Evolutionary conservation across 2,329 filamentous ascomycete genomes (phyloP).

Genomic region (Ceratocystis ficicola): DNA sequence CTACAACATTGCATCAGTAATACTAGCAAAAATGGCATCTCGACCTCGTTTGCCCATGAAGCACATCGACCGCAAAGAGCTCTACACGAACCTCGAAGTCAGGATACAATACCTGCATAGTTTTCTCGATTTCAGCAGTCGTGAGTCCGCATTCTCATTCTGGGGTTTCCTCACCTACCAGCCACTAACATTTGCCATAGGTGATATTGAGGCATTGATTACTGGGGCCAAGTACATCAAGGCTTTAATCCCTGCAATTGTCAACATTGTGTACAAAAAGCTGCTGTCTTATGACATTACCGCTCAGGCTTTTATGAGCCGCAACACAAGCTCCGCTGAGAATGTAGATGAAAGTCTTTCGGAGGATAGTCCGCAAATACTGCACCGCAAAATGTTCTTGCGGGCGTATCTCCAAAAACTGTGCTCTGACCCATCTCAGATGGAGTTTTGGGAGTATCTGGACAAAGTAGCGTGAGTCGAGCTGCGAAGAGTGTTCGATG

Average conservation of each 20-base stretch:
- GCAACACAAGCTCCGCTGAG: constrained; percentile 52
- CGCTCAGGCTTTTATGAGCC: constrained; percentile 58
- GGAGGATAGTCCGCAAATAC: constrained; percentile 62
- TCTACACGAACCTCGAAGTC: constrained; percentile 59
- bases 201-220: constrained; percentile 58
- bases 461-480: constrained; percentile 62
- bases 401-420: constrained; percentile 64
- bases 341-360: constrained; percentile 50
- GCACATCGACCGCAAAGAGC: constrained; percentile 56
- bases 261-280: constrained; percentile 77
- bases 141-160: constrained; percentile 36
- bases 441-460: constrained; percentile 73
- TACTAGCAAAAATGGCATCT: constrained; percentile 25
- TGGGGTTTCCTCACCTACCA: background rate
- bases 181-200: constrained; percentile 27
- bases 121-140: constrained; percentile 61
- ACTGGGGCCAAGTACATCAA: constrained; percentile 65
- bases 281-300: constrained; percentile 73
- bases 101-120: constrained; percentile 62
- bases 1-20: background rate
- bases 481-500: background rate
- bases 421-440: constrained; percentile 59
- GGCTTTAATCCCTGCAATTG: constrained; percentile 68
- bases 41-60: constrained; percentile 31
- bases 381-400: constrained; percentile 65